Percentiles rank a stretch among this genome's conserved stretches.
Evolutionary conservation across 805 yeast species (phyloP).

Genomic region (Hyphopichia homilentoma): DNA sequence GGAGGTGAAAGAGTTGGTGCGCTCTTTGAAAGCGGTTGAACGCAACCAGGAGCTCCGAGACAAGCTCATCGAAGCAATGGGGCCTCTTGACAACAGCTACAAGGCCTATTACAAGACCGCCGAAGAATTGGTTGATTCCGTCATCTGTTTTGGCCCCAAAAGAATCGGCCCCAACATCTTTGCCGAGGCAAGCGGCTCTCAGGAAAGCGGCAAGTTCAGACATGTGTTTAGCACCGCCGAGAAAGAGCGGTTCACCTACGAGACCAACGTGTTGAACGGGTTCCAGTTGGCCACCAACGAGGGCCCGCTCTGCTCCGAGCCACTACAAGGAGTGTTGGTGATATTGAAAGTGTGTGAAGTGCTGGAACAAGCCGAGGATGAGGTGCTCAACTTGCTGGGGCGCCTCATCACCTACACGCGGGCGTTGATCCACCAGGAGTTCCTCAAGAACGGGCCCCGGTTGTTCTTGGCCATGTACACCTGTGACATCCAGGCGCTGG

Average conservation of each 20-base stretch:
- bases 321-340: constrained; percentile 75
- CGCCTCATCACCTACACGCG: constrained; percentile 70
- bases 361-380: constrained; percentile 21
- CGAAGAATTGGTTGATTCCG: constrained; percentile 23
- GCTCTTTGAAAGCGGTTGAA: constrained; percentile 13
- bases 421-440: constrained; percentile 65
- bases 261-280: constrained; percentile 71
- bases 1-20: constrained; percentile 36
- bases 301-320: constrained; percentile 90
- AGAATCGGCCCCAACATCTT: constrained; percentile 72
- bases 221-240: constrained; percentile 18
- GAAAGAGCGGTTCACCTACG: constrained; percentile 33
- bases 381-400: constrained; percentile 55
- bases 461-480: constrained; percentile 88
- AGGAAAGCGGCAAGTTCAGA: no score
- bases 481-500: constrained; percentile 92
- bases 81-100: constrained; percentile 1
- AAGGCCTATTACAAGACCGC: constrained; percentile 12
- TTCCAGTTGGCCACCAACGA: constrained; percentile 76
- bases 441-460: constrained; percentile 84
- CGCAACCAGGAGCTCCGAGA: constrained; percentile 8
- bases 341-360: constrained; percentile 22
- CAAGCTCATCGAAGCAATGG: constrained; percentile 8
- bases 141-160: constrained; percentile 74
- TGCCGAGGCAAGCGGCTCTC: constrained; percentile 41